These are phyloP conservation scores for Aureobasidium musti DNA, from an alignment of 2,329 filamentous ascomycete genomes.

Conservation along the genomic window DNA sequence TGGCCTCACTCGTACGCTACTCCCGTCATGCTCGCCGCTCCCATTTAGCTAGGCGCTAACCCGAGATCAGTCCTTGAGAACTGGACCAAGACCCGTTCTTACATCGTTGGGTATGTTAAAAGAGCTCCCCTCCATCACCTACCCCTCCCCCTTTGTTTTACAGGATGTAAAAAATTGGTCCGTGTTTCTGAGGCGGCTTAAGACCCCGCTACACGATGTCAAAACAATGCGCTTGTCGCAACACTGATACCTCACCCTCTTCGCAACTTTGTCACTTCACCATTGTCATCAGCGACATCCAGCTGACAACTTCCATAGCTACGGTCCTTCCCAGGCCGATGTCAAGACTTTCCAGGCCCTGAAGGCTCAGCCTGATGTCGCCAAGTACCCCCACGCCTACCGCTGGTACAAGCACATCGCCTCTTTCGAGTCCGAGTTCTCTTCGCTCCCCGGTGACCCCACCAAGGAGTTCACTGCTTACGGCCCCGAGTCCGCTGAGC, in stretches of 20 bases:
- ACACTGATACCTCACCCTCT: conserved; percentile 60
- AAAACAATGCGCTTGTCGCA: conserved; percentile 71
- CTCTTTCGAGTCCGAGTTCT: conserved; percentile 90
- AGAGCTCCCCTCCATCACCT: conserved; percentile 33
- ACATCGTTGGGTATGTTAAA: conserved; percentile 75
- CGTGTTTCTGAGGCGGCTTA: conserved; percentile 95
- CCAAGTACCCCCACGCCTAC: conserved; percentile 90
- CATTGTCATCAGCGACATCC: not conserved
- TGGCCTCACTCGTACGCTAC: conserved; percentile 62
- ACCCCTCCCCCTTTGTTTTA: conserved; percentile 39
- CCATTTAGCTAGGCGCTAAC: conserved; percentile 25
- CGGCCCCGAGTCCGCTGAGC: conserved; percentile 77
- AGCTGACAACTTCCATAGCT: conserved; percentile 47
- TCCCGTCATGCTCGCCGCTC: conserved; percentile 33
- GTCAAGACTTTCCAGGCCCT: conserved; percentile 93
- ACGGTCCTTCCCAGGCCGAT: conserved; percentile 86
- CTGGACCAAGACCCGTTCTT: conserved; percentile 74
- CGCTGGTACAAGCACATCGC: conserved; percentile 99
- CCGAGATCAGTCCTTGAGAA: conserved; percentile 62
- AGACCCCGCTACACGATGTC: conserved; percentile 84
- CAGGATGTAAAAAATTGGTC: conserved; percentile 90
- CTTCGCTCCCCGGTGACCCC: conserved; percentile 84
- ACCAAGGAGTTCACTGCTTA: conserved; percentile 87
- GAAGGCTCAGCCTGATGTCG: conserved; percentile 70
- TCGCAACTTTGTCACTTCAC: conserved; percentile 29